Conservation (phyloP, 2,329 filamentous ascomycete genomes). For the Phialophora tarda region DNA sequence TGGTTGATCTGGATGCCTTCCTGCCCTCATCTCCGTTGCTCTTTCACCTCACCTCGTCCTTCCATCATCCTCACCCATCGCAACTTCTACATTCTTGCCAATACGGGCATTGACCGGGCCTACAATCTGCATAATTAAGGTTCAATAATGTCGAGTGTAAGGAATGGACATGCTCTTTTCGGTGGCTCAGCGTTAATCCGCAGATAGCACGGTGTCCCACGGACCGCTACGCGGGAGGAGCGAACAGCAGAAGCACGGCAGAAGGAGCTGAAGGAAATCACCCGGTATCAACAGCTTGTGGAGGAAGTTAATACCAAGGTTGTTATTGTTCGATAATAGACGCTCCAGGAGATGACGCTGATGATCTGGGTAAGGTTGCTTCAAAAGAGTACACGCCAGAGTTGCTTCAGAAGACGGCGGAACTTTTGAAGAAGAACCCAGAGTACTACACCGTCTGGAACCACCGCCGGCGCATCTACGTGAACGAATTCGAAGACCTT, state of each 20-base stretch:
- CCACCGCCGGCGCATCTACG: constrained; percentile 65
- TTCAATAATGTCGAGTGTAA: constrained; percentile 38
- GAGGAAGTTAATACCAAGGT: constrained; percentile 71
- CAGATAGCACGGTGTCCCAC: constrained; percentile 79
- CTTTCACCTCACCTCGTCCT: constrained; percentile 13
- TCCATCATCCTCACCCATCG: neutral
- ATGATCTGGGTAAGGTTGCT: constrained; percentile 44
- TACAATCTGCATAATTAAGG: neutral
- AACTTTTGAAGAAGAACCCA: constrained; percentile 53
- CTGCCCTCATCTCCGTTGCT: constrained; percentile 10
- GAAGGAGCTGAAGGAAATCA: constrained; percentile 76
- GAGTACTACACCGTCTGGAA: constrained; percentile 59
- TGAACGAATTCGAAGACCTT: constrained; percentile 38
- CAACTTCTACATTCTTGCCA: neutral
- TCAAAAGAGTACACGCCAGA: constrained; percentile 50
- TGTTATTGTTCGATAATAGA: constrained; percentile 12
- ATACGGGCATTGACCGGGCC: neutral
- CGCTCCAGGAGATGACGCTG: constrained; percentile 14
- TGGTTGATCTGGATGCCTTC: neutral
- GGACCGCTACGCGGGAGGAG: constrained; percentile 63
- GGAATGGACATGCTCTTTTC: neutral
- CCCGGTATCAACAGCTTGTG: constrained; percentile 74
- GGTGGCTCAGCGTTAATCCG: neutral
- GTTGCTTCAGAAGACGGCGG: constrained; percentile 51
- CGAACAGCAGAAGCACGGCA: constrained; percentile 72